These are phyloP conservation scores for Colletotrichum falcatum DNA, from an alignment of 2,329 filamentous ascomycete species.

Conservation along the genomic window DNA sequence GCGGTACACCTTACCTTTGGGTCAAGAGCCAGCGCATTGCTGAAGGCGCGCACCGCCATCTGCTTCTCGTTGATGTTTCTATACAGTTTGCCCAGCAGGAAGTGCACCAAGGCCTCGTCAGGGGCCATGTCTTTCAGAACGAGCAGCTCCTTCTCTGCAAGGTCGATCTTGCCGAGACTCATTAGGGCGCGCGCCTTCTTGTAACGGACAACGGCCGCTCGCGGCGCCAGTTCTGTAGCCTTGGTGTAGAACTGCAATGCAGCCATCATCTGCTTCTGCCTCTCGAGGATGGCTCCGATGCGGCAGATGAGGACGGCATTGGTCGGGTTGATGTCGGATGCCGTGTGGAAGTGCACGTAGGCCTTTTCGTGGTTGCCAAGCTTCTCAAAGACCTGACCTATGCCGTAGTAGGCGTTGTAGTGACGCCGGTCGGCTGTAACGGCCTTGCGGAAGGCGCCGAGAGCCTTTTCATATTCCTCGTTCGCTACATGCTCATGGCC, in stretches of 20 bases:
- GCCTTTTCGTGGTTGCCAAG: conserved; percentile 92
- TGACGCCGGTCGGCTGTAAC: conserved; percentile 89
- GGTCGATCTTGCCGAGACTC: conserved; percentile 75
- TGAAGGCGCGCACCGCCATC: conserved; percentile 92
- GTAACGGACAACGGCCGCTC: conserved; percentile 86
- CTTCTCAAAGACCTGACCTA: conserved; percentile 85
- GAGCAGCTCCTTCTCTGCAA: conserved; percentile 84
- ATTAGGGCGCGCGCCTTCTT: conserved; percentile 92
- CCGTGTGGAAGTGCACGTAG: conserved; percentile 89
- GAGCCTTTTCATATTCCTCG: conserved; percentile 96
- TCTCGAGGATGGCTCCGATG: conserved; percentile 90
- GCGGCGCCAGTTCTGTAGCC: conserved; percentile 84
- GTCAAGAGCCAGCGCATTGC: conserved; percentile 93
- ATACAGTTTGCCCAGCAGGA: conserved; percentile 88
- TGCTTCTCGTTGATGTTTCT: conserved; percentile 78
- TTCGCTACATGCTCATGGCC: conserved; percentile 96
- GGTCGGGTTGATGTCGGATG: conserved; percentile 89
- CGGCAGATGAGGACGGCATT: conserved; percentile 94
- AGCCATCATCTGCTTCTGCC: conserved; percentile 82
- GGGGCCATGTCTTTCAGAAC: conserved; percentile 92
- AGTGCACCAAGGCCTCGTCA: conserved; percentile 96
- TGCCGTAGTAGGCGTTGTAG: conserved; percentile 99
- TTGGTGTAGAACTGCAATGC: conserved; percentile 86
- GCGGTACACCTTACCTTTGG: conserved; percentile 80
- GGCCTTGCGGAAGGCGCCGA: conserved; percentile 86